A percentile compares a stretch with the other conserved stretches of the same genome.
Conservation (phyloP, 495 filamentous ascomycete genomes). For the Neurospora sp. region DNA sequence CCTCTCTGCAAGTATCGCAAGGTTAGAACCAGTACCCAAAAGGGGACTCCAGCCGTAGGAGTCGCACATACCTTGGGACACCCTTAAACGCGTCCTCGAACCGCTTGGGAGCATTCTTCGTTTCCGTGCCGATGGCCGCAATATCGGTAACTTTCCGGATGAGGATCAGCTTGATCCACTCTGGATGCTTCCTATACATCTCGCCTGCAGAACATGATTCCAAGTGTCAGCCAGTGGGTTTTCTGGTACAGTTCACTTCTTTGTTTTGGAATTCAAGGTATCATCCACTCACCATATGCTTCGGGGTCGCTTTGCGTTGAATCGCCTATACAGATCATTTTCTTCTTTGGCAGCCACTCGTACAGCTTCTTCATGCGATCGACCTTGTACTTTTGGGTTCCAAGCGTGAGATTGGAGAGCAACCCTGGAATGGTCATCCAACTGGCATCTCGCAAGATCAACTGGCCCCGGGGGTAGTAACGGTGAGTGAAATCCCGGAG, state of each 20-base stretch:
- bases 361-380: slow-evolving; percentile 68
- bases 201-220: slow-evolving; percentile 13
- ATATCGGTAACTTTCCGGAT: slow-evolving; percentile 79
- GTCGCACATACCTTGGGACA: slow-evolving; percentile 38
- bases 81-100: slow-evolving; percentile 79
- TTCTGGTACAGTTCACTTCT: not conserved
- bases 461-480: slow-evolving; percentile 65
- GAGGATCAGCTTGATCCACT: slow-evolving; percentile 70
- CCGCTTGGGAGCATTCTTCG: slow-evolving; percentile 60
- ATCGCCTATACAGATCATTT: slow-evolving; percentile 79
- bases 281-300: slow-evolving; percentile 57
- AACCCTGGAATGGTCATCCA: slow-evolving; percentile 81
- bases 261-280: not conserved
- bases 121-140: slow-evolving; percentile 51
- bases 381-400: slow-evolving; percentile 82
- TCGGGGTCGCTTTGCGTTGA: slow-evolving; percentile 89
- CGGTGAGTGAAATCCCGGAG: slow-evolving; percentile 59
- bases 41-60: not conserved
- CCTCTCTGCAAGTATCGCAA: slow-evolving; percentile 19
- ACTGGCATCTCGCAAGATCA: slow-evolving; percentile 76
- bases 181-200: slow-evolving; percentile 41
- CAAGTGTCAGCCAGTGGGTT: not conserved
- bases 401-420: slow-evolving; percentile 65
- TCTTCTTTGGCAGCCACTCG: slow-evolving; percentile 62
- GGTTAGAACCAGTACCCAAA: not conserved